Evolutionary conservation across 345 rosid species (phyloP), one percentile per base, ranked within the genome.

Genomic region (Luvunga scandens): DNA sequence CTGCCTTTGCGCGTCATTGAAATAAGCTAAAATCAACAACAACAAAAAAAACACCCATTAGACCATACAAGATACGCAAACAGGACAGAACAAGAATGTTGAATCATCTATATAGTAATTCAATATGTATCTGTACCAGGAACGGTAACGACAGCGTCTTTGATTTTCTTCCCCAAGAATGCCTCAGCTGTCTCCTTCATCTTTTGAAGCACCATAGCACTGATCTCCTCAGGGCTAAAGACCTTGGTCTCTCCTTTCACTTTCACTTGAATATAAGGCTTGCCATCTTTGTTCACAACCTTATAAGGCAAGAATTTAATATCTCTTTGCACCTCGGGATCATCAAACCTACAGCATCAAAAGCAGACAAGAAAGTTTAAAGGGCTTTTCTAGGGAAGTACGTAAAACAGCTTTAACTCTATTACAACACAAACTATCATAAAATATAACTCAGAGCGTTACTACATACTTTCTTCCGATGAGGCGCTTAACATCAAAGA

Each of bases 161-260:
- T 85, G 3, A 88, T 79, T 64, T 84, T 83, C 81, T 84, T 84
- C 39, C 91, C 93, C 25, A 88, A 84, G 84, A 53, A 90, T 12
- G 87, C 82, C 83, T 88, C 90, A 10, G 93, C 88, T 13, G 90
- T 88, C 61, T 89, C 89, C 78, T 84, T 88, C 93, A 89, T 89
- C 82, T 89, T 89, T 24, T 73, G 81, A 65, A 88, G 59, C 59
- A 88, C 82, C 93, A 90, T 90, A 9, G 90, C 88, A 69, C 90
- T 86, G 75, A 90, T 83, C 68, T 90, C 90, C 78, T 90, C 93
- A 1, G 93, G 91, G 85, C 90, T 88, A 82, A 88, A 90, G 50
- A 87, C 83, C 78, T 80, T 90, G 22, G 33, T 78, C 66, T 87
- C 90, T 4, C 90, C 91, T 82, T 86, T 90, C 68, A 82, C 84